Percentiles rank a stretch among this genome's conserved stretches.
Conservation (phyloP, 192 early-diverging fungal genomes). For the Umbelopsis sp. region DNA sequence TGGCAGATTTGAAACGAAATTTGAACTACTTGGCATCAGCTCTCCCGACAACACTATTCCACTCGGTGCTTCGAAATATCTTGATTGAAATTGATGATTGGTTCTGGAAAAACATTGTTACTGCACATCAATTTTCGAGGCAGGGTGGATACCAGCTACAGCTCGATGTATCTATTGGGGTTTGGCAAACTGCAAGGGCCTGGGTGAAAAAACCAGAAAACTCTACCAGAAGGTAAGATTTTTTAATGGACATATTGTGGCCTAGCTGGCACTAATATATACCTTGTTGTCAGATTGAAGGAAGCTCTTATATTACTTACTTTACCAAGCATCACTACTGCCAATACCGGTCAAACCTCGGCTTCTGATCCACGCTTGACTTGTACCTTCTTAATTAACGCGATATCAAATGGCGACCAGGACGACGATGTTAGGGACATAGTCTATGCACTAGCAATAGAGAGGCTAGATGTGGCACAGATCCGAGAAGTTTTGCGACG, state of each 20-base stretch:
- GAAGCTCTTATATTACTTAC: slow-evolving; percentile 29
- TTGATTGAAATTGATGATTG: slow-evolving; percentile 52
- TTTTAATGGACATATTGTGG: no score
- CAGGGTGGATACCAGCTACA: slow-evolving; percentile 48
- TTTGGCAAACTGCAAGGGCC: slow-evolving; percentile 42
- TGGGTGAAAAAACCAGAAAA: slow-evolving; percentile 57
- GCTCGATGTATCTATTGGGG: slow-evolving; percentile 46
- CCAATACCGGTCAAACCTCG: not conserved
- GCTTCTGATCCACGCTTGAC: slow-evolving; percentile 9
- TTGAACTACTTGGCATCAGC: slow-evolving; percentile 39
- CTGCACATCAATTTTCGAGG: slow-evolving; percentile 54
- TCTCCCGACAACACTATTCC: slow-evolving; percentile 40
- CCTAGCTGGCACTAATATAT: no score
- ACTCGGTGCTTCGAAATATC: slow-evolving; percentile 39
- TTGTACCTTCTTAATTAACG: slow-evolving; percentile 20
- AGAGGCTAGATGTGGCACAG: slow-evolving; percentile 21
- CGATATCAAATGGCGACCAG: not conserved
- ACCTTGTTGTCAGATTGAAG: slow-evolving; percentile 26
- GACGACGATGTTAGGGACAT: not conserved
- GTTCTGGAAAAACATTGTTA: slow-evolving; percentile 54
- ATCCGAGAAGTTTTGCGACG: slow-evolving; percentile 32
- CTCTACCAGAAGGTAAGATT: slow-evolving; percentile 44
- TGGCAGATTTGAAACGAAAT: slow-evolving; percentile 42
- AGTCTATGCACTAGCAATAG: slow-evolving; percentile 19
- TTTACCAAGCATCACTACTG: slow-evolving; percentile 4